Conservation (phyloP, 768 basidiomycete genomes). For the Lentinula detonsa region DNA sequence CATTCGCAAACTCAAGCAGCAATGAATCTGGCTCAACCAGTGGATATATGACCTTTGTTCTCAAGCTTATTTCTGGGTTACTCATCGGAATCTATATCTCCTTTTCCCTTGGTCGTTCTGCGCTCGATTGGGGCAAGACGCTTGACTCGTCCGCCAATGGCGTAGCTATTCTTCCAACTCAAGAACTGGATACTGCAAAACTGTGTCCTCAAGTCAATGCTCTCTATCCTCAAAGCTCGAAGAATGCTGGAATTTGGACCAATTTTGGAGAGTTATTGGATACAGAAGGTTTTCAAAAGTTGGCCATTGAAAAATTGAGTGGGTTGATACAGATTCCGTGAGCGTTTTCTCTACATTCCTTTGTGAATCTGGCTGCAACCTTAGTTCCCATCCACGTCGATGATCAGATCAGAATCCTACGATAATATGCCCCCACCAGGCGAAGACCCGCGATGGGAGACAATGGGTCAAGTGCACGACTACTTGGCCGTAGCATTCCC, state of each 20-base stretch:
- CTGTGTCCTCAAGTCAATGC: conserved; percentile 27
- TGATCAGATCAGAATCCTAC: conserved; percentile 41
- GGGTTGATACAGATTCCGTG: conserved; percentile 34
- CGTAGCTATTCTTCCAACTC: background rate
- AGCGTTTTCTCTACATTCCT: conserved; percentile 10
- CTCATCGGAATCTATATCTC: background rate
- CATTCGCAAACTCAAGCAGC: background rate
- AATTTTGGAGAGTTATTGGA: conserved; percentile 22
- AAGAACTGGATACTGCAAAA: no score
- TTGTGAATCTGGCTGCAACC: background rate
- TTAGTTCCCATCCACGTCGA: background rate
- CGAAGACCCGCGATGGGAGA: conserved; percentile 41
- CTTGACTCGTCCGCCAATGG: background rate
- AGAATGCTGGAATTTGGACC: conserved; percentile 26
- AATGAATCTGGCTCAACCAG: background rate
- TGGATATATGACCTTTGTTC: background rate
- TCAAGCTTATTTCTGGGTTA: background rate
- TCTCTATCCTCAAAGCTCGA: conserved; percentile 20
- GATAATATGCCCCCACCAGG: conserved; percentile 44
- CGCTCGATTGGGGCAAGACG: background rate
- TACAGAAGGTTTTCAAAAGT: conserved; percentile 27
- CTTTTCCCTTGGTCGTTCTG: no score
- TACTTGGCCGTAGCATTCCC: conserved; percentile 43
- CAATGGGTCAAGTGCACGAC: conserved; percentile 31
- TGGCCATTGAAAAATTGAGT: conserved; percentile 29